These are phyloP conservation scores for Darksidea phi DNA, from an alignment of 495 filamentous ascomycete genomes.

Conservation along the genomic window DNA sequence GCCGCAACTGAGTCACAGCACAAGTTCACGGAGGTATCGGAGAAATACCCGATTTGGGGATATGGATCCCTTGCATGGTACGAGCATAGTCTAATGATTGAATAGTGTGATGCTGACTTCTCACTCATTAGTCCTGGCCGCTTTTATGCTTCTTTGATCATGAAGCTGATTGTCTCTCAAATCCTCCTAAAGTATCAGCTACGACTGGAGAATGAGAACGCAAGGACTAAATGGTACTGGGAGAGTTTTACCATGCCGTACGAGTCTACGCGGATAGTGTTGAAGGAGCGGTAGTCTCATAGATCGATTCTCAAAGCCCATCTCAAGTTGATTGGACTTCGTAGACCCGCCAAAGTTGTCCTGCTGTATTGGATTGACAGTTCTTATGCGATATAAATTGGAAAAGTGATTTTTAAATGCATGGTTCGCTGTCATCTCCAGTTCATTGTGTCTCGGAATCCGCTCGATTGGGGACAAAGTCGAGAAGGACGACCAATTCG, in stretches of 20 bases:
- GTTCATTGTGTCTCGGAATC: too few species aligned
- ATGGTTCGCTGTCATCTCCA: too few species aligned
- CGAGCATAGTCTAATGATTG: too few species aligned
- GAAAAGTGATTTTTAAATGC: too few species aligned
- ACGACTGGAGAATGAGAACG: conserved; percentile 6
- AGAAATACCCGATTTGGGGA: conserved; percentile 8
- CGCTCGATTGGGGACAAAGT: too few species aligned
- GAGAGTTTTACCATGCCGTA: conserved; percentile 11
- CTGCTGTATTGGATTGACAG: too few species aligned
- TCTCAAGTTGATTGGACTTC: too few species aligned
- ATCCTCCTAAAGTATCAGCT: conserved; percentile 1
- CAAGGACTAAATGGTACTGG: conserved; percentile 4
- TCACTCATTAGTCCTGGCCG: conserved; percentile 3
- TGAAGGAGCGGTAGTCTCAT: conserved; percentile 10
- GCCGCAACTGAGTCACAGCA: background rate
- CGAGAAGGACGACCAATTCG: too few species aligned
- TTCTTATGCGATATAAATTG: too few species aligned
- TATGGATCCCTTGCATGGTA: conserved; percentile 11
- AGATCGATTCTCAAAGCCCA: too few species aligned
- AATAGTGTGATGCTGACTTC: too few species aligned
- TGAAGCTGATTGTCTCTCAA: conserved; percentile 9
- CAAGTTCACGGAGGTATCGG: conserved; percentile 11
- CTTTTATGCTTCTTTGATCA: conserved; percentile 1
- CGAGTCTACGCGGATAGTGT: conserved; percentile 1
- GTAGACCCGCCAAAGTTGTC: too few species aligned